Percentiles rank a stretch among this genome's conserved stretches.
These are phyloP conservation scores for Thermothelomyces thermophilus DNA, from an alignment of 2,329 filamentous ascomycete species.

Conservation along the genomic window DNA sequence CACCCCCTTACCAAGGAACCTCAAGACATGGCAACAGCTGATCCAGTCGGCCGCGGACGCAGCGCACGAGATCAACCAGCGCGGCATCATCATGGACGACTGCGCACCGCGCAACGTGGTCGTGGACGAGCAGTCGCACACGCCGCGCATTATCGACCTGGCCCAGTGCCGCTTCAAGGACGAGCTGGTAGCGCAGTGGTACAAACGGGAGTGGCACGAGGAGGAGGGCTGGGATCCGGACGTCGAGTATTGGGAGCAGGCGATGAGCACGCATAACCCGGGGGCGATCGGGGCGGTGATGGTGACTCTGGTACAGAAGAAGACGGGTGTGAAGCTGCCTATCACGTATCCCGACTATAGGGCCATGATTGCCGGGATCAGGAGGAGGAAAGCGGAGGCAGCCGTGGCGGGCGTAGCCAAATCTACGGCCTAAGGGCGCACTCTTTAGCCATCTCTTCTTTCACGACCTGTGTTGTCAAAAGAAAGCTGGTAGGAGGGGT, in stretches of 20 bases:
- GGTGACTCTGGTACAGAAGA: neutral
- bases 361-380: neutral
- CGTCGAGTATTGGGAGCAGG: conserved; percentile 10
- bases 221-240: conserved; percentile 13
- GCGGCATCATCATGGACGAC: conserved; percentile 8
- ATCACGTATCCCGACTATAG: conserved; percentile 5
- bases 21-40: conserved; percentile 6
- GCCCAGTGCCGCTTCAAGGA: conserved; percentile 6
- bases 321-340: conserved; percentile 7
- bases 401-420: neutral
- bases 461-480: too few relatives aligned
- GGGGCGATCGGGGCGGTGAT: conserved; percentile 7
- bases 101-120: conserved; percentile 10
- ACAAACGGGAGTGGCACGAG: neutral
- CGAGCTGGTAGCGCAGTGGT: conserved; percentile 2
- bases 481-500: too few relatives aligned
- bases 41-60: conserved; percentile 8
- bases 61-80: conserved; percentile 6
- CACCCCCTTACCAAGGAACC: neutral
- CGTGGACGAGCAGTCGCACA: conserved; percentile 7
- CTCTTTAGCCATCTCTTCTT: too few relatives aligned
- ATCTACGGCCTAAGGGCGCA: too few relatives aligned
- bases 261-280: neutral
- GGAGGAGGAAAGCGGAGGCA: conserved; percentile 3
- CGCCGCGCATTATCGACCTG: conserved; percentile 7